Evolutionary conservation across 306 rosid species (phyloP), one percentile per base, ranked within the genome.

Genomic region (Senna tora): DNA sequence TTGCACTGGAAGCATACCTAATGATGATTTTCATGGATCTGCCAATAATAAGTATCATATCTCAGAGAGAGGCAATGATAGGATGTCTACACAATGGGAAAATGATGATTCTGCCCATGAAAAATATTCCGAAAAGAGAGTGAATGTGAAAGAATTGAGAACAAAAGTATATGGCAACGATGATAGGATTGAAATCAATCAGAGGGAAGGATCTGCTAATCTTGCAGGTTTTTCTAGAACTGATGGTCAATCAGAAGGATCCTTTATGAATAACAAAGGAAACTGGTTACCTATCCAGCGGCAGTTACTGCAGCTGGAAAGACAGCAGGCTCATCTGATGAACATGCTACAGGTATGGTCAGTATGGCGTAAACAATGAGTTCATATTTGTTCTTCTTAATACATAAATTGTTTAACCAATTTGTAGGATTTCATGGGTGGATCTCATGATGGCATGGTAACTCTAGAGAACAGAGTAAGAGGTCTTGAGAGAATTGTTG

Each of bases 351-450:
- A 92, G 96, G 98, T 92, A 73, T 56, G 72, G 46, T 72, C 67
- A 69, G 19, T 67, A 71, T 71, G 54, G 57, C 69, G 16, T 25
- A 53, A 43, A 43, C 49, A 43, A 58, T 14, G 65, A 45, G 65
- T 79, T 78, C 17, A 15, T 33, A 47, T 34, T 55, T 58, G 15
- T 43, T 82, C 30, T 77, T 75, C 56, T 6, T 30, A 20, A 54
- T 55, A 73, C 51, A 67, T 16, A 20, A 12, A 25, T 61, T 0
- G 13, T 61, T 60, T 64, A 75, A 76, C 59, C 54, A 59, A 32
- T 76, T 83, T 81, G 81, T 83, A 93, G 97, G 98, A 88, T 84
- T 93, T 93, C 88, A 93, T 93, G 96, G 97, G 98, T 46, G 98
- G 98, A 15, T 93, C 98, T 33, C 98, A 90, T 80, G 93, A 93